Conservation (phyloP, 129 eudicot genomes). For the Rutidosis leptorrhynchoides region DNA sequence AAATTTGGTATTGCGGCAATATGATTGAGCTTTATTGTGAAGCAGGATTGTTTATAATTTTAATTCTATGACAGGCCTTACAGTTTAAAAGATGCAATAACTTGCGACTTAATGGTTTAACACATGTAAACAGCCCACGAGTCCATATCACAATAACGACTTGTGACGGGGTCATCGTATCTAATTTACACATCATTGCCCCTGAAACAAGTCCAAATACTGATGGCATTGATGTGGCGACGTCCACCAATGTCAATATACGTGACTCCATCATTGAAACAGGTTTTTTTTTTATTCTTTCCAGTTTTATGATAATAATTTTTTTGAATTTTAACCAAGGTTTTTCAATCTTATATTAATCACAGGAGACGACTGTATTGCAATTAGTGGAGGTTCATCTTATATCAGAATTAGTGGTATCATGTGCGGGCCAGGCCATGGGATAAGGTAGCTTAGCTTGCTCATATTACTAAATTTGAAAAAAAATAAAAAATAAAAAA, state of each 20-base stretch:
- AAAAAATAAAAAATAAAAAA: background rate
- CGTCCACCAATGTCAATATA: slow-evolving; percentile 43
- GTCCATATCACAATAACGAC: slow-evolving; percentile 44
- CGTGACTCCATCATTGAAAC: slow-evolving; percentile 62
- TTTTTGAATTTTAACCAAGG: slow-evolving; percentile 8
- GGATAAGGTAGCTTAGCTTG: slow-evolving; percentile 53
- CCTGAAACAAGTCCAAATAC: slow-evolving; percentile 75
- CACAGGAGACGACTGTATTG: slow-evolving; percentile 76
- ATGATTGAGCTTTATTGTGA: background rate
- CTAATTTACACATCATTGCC: slow-evolving; percentile 51
- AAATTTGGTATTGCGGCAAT: no score
- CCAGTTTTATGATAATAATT: background rate
- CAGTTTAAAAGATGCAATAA: slow-evolving; percentile 51
- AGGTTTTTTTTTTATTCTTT: slow-evolving; percentile 32
- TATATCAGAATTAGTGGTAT: slow-evolving; percentile 44
- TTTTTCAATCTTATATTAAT: slow-evolving; percentile 4
- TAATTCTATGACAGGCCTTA: slow-evolving; percentile 43
- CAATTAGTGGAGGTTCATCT: slow-evolving; percentile 63
- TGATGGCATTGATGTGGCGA: slow-evolving; percentile 56
- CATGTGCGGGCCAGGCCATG: slow-evolving; percentile 78
- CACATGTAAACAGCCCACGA: slow-evolving; percentile 56
- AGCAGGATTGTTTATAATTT: background rate
- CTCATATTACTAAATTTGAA: background rate
- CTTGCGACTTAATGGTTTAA: slow-evolving; percentile 48
- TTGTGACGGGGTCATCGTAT: slow-evolving; percentile 40